These are phyloP conservation scores for Aspergillus sp. DNA, from an alignment of 2,329 filamentous ascomycete species.

Conservation along the genomic window DNA sequence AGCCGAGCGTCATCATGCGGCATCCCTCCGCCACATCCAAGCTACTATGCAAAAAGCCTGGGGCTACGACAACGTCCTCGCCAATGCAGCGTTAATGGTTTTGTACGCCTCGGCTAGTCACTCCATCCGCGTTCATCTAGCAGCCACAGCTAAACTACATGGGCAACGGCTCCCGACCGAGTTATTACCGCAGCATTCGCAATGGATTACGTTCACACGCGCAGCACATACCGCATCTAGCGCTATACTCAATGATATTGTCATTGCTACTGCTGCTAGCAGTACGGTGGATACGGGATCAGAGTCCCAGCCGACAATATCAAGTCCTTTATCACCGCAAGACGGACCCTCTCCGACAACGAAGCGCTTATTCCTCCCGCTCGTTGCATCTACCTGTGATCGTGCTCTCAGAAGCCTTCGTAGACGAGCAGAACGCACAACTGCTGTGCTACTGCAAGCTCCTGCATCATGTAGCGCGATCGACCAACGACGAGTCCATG, in stretches of 20 bases:
- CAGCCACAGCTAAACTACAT: conserved; percentile 21
- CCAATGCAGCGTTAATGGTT: conserved; percentile 48
- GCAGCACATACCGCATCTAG: conserved; percentile 38
- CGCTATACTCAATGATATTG: conserved; percentile 30
- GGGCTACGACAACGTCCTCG: conserved; percentile 39
- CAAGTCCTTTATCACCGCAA: conserved; percentile 12
- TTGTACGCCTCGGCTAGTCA: conserved; percentile 46
- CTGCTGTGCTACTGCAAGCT: background rate
- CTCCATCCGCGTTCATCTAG: conserved; percentile 38
- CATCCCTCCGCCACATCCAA: conserved; percentile 43
- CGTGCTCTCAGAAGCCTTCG: conserved; percentile 16
- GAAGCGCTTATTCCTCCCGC: conserved; percentile 19
- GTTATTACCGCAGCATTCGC: conserved; percentile 36
- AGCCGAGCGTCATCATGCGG: conserved; percentile 42
- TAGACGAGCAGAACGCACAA: conserved; percentile 13
- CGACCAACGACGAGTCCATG: conserved; percentile 9
- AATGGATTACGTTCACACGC: conserved; percentile 44
- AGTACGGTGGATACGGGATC: conserved; percentile 1
- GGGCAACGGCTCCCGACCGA: conserved; percentile 23
- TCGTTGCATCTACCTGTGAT: conserved; percentile 20
- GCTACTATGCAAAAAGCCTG: conserved; percentile 32
- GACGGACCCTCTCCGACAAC: conserved; percentile 21
- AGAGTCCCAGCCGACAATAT: background rate
- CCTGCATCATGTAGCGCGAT: background rate
- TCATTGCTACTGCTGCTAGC: background rate